Evolutionary conservation across 768 basidiomycete genomes (phyloP), one percentile per base, ranked within the genome.

Genomic region (Podaxis sp.): DNA sequence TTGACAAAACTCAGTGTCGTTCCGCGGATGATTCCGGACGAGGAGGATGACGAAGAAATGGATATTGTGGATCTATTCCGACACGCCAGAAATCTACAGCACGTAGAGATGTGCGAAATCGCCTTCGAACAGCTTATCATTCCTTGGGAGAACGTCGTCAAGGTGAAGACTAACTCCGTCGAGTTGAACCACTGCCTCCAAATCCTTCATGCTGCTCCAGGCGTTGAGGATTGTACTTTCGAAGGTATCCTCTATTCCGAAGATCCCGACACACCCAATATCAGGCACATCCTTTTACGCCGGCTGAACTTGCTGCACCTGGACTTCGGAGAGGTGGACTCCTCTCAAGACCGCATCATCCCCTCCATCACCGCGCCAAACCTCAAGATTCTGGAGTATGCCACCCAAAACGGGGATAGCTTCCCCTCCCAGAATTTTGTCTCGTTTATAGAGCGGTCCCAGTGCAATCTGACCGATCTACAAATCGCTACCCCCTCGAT

Each of bases 381-480:
- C 36, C 55, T 62, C 28, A 51, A 50, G 37, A 25, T n/a, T 21
- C 28, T 61, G 28, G 23, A 47, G 13, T 61, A 61, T 47, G 1
- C 25, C n/a, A 46, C 52, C 4, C 16, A 36, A 23, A 2, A 36
- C 2, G 44, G 32, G 2, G 44, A 47, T 16, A 21, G 4, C 14
- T 61, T 61, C 28, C 59, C 59, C 35, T 10, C 21, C 11, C 14
- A 38, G 23, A 14, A 48, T 9, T 61, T 61, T n/a, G 42, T 27
- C 13, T 11, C 32, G 7, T 61, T 54, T 38, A 35, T 47, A 28
- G 25, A 54, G 1, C 52, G 59, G 32, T 61, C 59, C 2, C 5
- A 18, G 3, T 61, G 59, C 23, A 18, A 13, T 5, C 50, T 61
- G 32, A 32, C 36, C 35, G 18, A 51, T 16, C 21, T 61, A 35